Percentiles rank a stretch among this genome's conserved stretches.
phyloP scores from a whole-genome alignment of 371 early-diverging fungal species.

The Cladochytrium tenue region DNA sequence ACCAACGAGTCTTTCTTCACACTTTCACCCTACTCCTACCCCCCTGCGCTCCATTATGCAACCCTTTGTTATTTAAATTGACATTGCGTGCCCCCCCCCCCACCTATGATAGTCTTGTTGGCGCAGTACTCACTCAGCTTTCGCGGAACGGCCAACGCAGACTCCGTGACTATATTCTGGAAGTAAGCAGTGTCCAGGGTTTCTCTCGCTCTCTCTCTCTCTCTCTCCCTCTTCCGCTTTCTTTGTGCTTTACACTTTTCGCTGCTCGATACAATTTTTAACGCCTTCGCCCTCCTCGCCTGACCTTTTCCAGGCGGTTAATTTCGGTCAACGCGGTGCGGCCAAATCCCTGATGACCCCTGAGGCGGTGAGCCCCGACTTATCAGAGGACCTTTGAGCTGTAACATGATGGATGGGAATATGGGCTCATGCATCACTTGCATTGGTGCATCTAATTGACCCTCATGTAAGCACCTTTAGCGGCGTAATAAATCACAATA shows the following conservation, averaged over 20 bases:
- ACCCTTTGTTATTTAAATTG: too few species aligned
- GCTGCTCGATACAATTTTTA: background rate
- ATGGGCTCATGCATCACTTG: too few species aligned
- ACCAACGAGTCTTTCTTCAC: background rate
- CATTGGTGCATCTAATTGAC: too few species aligned
- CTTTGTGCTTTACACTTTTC: background rate
- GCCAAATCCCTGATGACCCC: background rate
- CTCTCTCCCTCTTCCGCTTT: background rate
- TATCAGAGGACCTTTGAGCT: background rate
- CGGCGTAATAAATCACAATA: too few species aligned
- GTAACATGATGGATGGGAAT: too few species aligned
- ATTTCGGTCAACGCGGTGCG: background rate
- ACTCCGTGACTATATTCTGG: background rate
- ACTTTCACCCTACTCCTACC: background rate
- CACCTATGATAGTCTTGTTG: conserved; percentile 2
- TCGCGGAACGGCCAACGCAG: too few species aligned
- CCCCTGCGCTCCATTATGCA: background rate
- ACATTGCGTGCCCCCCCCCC: too few species aligned
- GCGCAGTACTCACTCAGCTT: background rate
- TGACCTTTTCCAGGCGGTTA: background rate
- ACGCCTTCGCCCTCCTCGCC: background rate
- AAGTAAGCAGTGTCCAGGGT: background rate
- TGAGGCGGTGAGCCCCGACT: background rate
- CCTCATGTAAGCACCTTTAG: too few species aligned
- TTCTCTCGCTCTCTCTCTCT: background rate